Percentiles rank a stretch among this genome's conserved stretches.
Evolutionary conservation across 257 asterid genomes (phyloP).

Genomic region (Nemophila menziesii): DNA sequence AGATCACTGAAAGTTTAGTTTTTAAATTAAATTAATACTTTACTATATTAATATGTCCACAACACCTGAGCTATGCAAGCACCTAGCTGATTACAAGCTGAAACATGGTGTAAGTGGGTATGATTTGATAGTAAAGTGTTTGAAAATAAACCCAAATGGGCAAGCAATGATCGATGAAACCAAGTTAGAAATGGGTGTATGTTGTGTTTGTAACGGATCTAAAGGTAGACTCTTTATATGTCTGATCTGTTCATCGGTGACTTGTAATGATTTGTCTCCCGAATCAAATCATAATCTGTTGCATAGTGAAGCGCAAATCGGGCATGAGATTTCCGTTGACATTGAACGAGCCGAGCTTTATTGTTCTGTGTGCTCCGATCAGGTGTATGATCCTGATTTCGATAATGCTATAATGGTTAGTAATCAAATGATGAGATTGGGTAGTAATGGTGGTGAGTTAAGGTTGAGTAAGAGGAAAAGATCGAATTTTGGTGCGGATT

Average conservation of each 20-base stretch:
- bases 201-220: constrained; percentile 41
- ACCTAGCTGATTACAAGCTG: constrained; percentile 57
- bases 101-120: constrained; percentile 40
- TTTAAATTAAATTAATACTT: background rate
- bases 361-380: constrained; percentile 54
- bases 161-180: constrained; percentile 34
- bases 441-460: constrained; percentile 25
- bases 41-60: constrained; percentile 27
- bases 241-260: constrained; percentile 58
- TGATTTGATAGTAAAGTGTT: constrained; percentile 32
- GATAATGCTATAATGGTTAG: constrained; percentile 34
- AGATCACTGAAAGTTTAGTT: background rate
- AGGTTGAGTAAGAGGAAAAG: constrained; percentile 62
- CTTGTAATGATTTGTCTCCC: constrained; percentile 23
- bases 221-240: constrained; percentile 47
- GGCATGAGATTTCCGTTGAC: constrained; percentile 51
- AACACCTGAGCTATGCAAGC: constrained; percentile 48
- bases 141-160: constrained; percentile 43
- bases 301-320: constrained; percentile 35
- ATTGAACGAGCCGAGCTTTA: constrained; percentile 58
- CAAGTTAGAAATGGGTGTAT: constrained; percentile 32
- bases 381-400: constrained; percentile 58
- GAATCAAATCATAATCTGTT: constrained; percentile 41
- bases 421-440: constrained; percentile 23
- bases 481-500: constrained; percentile 51